Percentiles rank a stretch among this genome's conserved stretches.
These are phyloP conservation scores for Endoconidiophora polonica DNA, from an alignment of 2,329 filamentous ascomycete genomes.

Conservation along the genomic window DNA sequence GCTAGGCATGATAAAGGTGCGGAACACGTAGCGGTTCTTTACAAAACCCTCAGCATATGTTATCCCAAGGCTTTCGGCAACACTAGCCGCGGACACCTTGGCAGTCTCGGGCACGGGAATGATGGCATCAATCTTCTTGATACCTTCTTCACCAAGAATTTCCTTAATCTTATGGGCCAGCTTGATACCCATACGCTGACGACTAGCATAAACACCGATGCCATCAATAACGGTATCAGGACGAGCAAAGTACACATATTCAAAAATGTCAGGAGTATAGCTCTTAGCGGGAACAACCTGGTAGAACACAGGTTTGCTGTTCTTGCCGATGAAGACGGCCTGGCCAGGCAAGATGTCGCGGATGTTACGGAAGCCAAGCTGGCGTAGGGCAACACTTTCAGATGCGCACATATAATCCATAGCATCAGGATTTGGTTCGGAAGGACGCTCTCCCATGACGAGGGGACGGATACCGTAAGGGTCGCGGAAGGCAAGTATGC, in stretches of 20 bases:
- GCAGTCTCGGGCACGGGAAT: constrained; percentile 40
- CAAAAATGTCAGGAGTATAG: constrained; percentile 67
- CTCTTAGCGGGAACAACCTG: constrained; percentile 52
- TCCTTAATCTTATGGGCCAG: constrained; percentile 57
- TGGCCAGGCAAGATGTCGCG: constrained; percentile 66
- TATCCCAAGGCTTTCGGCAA: constrained; percentile 60
- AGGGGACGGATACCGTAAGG: constrained; percentile 63
- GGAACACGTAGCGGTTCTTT: constrained; percentile 79
- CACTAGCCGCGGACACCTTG: constrained; percentile 54
- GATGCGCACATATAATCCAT: constrained; percentile 85
- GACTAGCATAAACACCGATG: constrained; percentile 68
- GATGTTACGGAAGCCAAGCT: constrained; percentile 68
- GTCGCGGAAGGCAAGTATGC: constrained; percentile 14
- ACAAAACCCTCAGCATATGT: constrained; percentile 70
- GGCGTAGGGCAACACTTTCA: constrained; percentile 67
- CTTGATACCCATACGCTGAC: constrained; percentile 73
- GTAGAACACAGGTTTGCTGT: constrained; percentile 52
- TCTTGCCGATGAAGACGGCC: constrained; percentile 73
- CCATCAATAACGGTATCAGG: constrained; percentile 74
- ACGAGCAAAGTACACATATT: constrained; percentile 75
- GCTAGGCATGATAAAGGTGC: constrained; percentile 61
- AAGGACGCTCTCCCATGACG: constrained; percentile 57
- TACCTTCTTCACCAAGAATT: constrained; percentile 48
- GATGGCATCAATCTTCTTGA: constrained; percentile 59
- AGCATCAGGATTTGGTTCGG: constrained; percentile 40